A percentile compares a stretch with the other conserved stretches of the same genome.
Evolutionary conservation across 208 protist species (phyloP).

Genomic region (Spongospora subterranea): DNA sequence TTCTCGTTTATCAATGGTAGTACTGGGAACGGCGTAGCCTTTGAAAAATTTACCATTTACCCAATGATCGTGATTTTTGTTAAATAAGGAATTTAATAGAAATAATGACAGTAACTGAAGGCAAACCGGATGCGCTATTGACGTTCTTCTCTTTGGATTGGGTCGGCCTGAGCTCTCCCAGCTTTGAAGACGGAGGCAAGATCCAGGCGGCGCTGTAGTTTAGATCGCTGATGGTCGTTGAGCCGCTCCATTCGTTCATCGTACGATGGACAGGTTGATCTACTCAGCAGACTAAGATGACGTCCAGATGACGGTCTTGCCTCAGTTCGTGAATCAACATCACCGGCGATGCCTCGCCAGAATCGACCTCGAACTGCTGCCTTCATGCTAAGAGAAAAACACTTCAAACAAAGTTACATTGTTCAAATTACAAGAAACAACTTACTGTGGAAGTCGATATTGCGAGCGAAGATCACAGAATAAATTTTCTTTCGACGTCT

Average conservation of each 20-base stretch:
- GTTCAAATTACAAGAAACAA: too few species aligned
- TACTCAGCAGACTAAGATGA: background rate
- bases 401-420: background rate
- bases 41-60: too few species aligned
- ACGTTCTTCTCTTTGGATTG: too few species aligned
- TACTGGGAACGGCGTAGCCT: too few species aligned
- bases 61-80: too few species aligned
- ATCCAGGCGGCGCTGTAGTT: background rate
- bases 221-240: background rate
- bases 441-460: conserved; percentile 37
- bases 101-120: too few species aligned
- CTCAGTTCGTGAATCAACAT: background rate
- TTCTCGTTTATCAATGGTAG: too few species aligned
- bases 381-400: background rate
- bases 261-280: background rate
- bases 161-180: too few species aligned
- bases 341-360: background rate
- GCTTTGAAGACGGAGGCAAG: too few species aligned
- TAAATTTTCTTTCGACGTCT: background rate
- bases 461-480: background rate
- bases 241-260: conserved; percentile 20
- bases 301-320: background rate
- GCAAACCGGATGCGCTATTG: too few species aligned
- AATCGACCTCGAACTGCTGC: background rate
- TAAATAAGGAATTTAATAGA: too few species aligned